phyloP scores from a whole-genome alignment of 2,329 filamentous ascomycete genomes.

The Ploettnerulaceae sp. region DNA sequence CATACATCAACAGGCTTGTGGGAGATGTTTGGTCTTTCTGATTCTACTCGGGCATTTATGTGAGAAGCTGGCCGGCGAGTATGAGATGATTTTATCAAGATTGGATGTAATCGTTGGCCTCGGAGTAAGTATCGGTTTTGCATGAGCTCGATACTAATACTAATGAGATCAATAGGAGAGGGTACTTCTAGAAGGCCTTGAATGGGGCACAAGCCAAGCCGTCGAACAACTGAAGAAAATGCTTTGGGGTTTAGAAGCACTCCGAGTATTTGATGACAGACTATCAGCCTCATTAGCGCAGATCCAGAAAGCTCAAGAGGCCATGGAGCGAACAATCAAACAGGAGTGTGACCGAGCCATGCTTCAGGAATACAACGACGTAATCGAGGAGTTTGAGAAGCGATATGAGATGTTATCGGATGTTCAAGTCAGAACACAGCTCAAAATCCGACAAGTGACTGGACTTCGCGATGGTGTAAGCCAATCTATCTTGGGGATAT shows the following conservation, averaged over 20 bases:
- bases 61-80: constrained; percentile 20
- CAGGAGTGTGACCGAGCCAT: constrained; percentile 21
- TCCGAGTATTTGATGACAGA: constrained; percentile 21
- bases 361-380: constrained; percentile 16
- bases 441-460: constrained; percentile 20
- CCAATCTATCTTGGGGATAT: not conserved
- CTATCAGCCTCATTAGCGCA: constrained; percentile 18
- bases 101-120: constrained; percentile 17
- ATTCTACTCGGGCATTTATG: constrained; percentile 21
- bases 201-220: constrained; percentile 18
- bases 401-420: constrained; percentile 17
- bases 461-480: constrained; percentile 21
- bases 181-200: constrained; percentile 19
- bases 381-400: constrained; percentile 24
- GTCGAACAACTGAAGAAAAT: constrained; percentile 23
- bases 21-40: constrained; percentile 22
- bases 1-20: constrained; percentile 20
- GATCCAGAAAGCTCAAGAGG: constrained; percentile 20
- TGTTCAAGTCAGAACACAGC: constrained; percentile 18
- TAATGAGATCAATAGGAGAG: too few relatives aligned
- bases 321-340: constrained; percentile 18
- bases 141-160: too few relatives aligned
- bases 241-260: constrained; percentile 21
- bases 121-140: constrained; percentile 15
- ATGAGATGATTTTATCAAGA: constrained; percentile 14